phyloP scores from a whole-genome alignment of 768 basidiomycete species.

The Leccinum olivaceopallidum region DNA sequence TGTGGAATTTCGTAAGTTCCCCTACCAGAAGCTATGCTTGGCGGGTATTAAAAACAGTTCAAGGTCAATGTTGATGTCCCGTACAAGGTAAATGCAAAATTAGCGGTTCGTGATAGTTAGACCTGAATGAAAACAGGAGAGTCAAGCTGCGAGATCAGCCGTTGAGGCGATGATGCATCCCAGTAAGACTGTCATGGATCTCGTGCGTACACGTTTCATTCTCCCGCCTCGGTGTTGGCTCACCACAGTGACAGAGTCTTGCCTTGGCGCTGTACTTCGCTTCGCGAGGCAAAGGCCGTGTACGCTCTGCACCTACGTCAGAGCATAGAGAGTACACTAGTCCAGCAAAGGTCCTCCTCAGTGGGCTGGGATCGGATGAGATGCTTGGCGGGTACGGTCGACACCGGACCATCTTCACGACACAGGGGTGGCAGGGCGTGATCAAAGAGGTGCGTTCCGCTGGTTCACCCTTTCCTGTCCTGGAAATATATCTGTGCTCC shows the following conservation, averaged over 20 bases:
- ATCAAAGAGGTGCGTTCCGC: slow-evolving; percentile 66
- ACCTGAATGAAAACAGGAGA: slow-evolving; percentile 51
- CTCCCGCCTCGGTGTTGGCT: background rate
- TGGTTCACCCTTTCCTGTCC: background rate
- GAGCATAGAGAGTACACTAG: slow-evolving; percentile 57
- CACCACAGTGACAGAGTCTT: slow-evolving; percentile 61
- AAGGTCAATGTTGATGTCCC: slow-evolving; percentile 87
- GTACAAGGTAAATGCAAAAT: slow-evolving; percentile 53
- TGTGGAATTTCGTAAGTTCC: slow-evolving; percentile 82
- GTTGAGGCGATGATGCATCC: slow-evolving; percentile 81
- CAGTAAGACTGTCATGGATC: slow-evolving; percentile 83
- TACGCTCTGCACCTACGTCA: slow-evolving; percentile 41
- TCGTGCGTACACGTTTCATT: slow-evolving; percentile 51
- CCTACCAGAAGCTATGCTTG: background rate
- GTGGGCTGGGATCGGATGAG: slow-evolving; percentile 94
- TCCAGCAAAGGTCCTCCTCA: slow-evolving; percentile 79
- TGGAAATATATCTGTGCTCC: slow-evolving; percentile 4
- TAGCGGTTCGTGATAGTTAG: background rate
- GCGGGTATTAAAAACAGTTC: slow-evolving; percentile 1
- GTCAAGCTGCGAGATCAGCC: slow-evolving; percentile 48
- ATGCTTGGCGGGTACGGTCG: slow-evolving; percentile 92
- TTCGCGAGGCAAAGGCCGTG: slow-evolving; percentile 70
- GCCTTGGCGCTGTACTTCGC: slow-evolving; percentile 94
- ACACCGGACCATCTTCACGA: slow-evolving; percentile 73
- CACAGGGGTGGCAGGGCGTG: slow-evolving; percentile 71